A percentile compares a stretch with the other conserved stretches of the same genome.
These are phyloP conservation scores for Monosporascus ibericus DNA, from an alignment of 2,329 filamentous ascomycete genomes.

Conservation along the genomic window DNA sequence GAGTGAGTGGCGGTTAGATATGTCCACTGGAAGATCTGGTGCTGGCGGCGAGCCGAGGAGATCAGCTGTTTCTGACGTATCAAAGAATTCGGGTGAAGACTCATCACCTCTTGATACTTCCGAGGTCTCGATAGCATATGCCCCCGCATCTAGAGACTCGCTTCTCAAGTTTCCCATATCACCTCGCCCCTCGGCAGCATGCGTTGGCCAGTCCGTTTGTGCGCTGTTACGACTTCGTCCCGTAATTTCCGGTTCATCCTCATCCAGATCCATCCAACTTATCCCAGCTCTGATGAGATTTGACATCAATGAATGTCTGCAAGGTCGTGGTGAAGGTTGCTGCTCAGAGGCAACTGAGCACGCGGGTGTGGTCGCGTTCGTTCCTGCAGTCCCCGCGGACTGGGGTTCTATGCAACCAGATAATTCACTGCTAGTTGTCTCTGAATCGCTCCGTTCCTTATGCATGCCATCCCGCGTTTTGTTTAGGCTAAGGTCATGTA, in stretches of 20 bases:
- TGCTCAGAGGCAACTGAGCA: constrained; percentile 29
- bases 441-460: constrained; percentile 20
- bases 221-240: constrained; percentile 19
- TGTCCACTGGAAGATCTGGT: constrained; percentile 7
- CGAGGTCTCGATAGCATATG: too few species aligned
- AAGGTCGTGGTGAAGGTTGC: constrained; percentile 14
- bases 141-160: constrained; percentile 15
- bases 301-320: constrained; percentile 12
- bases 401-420: constrained; percentile 30
- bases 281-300: constrained; percentile 14
- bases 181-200: constrained; percentile 5
- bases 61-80: constrained; percentile 1
- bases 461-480: constrained; percentile 5
- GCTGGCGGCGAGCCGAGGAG: constrained; percentile 1
- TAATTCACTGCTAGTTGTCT: constrained; percentile 28
- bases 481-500: constrained; percentile 16
- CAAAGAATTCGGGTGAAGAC: background rate
- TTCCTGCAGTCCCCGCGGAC: constrained; percentile 28
- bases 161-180: constrained; percentile 12
- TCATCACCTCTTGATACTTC: too few species aligned
- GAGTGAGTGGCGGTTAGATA: constrained; percentile 18
- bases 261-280: constrained; percentile 27
- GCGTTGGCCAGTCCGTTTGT: constrained; percentile 11
- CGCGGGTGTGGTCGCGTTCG: constrained; percentile 34
- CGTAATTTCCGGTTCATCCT: constrained; percentile 14